Percentiles rank a stretch among this genome's conserved stretches.
These are phyloP conservation scores for Bromus sterilis DNA, from an alignment of 176 grass and related monocot genomes.

Conservation along the genomic window DNA sequence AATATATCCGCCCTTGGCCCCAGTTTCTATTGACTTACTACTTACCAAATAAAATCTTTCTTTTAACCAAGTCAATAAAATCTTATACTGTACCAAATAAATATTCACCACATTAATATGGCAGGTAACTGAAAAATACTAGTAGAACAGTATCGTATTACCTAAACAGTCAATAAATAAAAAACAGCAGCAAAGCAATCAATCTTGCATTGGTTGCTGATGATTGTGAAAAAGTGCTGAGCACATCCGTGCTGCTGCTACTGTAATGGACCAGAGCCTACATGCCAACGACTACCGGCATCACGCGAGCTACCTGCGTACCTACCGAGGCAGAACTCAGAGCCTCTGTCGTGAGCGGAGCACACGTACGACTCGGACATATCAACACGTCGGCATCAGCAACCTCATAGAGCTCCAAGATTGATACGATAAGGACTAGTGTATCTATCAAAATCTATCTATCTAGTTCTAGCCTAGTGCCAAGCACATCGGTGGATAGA, in stretches of 20 bases:
- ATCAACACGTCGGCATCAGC: conserved; percentile 20
- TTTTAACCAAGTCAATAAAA: no score
- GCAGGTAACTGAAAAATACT: no score
- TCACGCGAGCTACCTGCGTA: not conserved
- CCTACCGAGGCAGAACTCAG: conserved; percentile 3
- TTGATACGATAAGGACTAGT: not conserved
- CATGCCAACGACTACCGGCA: conserved; percentile 37
- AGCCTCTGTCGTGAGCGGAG: not conserved
- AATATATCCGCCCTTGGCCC: conserved; percentile 5
- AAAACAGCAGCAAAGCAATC: conserved; percentile 17
- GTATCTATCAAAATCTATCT: no score
- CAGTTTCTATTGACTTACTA: no score
- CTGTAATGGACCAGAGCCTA: not conserved
- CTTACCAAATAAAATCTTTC: no score
- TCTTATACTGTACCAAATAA: no score
- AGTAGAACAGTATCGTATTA: no score
- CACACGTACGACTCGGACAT: conserved; percentile 19
- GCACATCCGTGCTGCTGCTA: conserved; percentile 7
- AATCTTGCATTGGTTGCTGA: not conserved
- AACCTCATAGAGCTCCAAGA: no score
- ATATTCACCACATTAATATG: no score
- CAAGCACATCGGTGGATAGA: not conserved
- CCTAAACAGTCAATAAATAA: not conserved
- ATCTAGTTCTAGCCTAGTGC: conserved; percentile 18
- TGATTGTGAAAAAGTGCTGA: not conserved